Base-by-base conservation (phyloP, 192 early-diverging fungal species). In the Backusella luteola region DNA sequence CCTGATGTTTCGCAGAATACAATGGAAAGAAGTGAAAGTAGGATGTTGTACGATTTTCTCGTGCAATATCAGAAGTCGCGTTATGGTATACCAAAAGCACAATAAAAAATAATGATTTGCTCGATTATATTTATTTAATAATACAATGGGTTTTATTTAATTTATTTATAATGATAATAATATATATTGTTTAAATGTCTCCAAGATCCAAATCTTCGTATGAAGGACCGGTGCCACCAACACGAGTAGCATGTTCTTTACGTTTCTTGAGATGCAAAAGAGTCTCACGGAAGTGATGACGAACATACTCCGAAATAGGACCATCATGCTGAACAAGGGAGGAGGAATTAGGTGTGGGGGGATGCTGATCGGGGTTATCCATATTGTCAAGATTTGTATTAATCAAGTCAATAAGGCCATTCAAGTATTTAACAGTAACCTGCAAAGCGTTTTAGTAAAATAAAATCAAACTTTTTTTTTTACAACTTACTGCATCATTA, bases 401-500 rank as follows among this genome's bases (percentile, higher is more conserved):
- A 69, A 99, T 97, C 73, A 97, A 83, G 69, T 98, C 96, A 77
- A 99, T 95, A 74, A 99, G 86, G 26, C 94, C 95, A 81, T 96
- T 97, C 77, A 99, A 87, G 79, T 94, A 98, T 80, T 95, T 95
- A 49, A 93, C 90, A 21, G 96, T 96, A 15, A 99, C 93, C 84
- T 95, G 85, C 1, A 34, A 42, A 44, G 4, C n/a, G 34, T 0
- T 34, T 69, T 12, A 36, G 17, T 68, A 71, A 41, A 35, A 76
- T 19, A 39, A 74, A 66, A 69, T 12, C 41, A 49, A 36, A 17
- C 6, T 7, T 4, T 26, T 17, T 32, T 32, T 39, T 11, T 5
- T 71, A 19, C 6, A 36, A 84, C 89, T 86, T 87, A 96, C 95
- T 71, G 89, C 87, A 75, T 96, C 92, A 76, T 96, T 97, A 69